Percentiles rank a stretch among this genome's conserved stretches.
Evolutionary conservation across 345 rosid species (phyloP).

Genomic region (Lepidium didymum): DNA sequence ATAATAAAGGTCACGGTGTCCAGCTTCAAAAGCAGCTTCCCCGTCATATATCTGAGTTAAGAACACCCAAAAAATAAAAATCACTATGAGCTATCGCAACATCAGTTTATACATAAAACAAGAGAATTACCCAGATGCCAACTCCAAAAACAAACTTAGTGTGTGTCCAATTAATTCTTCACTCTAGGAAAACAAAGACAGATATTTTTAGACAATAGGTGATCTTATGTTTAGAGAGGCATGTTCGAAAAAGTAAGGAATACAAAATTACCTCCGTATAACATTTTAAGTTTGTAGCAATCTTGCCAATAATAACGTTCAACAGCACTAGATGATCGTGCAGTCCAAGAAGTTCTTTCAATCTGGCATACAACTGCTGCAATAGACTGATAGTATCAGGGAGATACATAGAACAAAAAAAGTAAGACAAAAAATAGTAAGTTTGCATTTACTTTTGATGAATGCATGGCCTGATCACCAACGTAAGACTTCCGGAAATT

Average conservation of each 20-base stretch:
- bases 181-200: conserved; percentile 46
- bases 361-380: conserved; percentile 93
- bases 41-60: conserved; percentile 87
- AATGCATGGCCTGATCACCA: conserved; percentile 99
- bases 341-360: conserved; percentile 90
- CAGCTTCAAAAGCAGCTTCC: conserved; percentile 91
- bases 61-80: neutral
- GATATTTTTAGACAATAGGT: conserved; percentile 8
- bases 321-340: conserved; percentile 83
- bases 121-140: conserved; percentile 78
- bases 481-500: conserved; percentile 96
- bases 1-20: conserved; percentile 86
- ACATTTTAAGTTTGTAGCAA: conserved; percentile 90
- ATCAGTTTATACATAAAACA: conserved; percentile 6
- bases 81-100: neutral
- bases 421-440: neutral
- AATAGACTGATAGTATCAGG: conserved; percentile 37
- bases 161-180: conserved; percentile 95
- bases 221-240: neutral
- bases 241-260: conserved; percentile 2
- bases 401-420: neutral
- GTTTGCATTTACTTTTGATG: conserved; percentile 69
- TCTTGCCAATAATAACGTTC: conserved; percentile 92
- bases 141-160: conserved; percentile 84
- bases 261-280: conserved; percentile 61